Base-by-base conservation (phyloP, 371 early-diverging fungal species). In the Mucor circinelloides region DNA sequence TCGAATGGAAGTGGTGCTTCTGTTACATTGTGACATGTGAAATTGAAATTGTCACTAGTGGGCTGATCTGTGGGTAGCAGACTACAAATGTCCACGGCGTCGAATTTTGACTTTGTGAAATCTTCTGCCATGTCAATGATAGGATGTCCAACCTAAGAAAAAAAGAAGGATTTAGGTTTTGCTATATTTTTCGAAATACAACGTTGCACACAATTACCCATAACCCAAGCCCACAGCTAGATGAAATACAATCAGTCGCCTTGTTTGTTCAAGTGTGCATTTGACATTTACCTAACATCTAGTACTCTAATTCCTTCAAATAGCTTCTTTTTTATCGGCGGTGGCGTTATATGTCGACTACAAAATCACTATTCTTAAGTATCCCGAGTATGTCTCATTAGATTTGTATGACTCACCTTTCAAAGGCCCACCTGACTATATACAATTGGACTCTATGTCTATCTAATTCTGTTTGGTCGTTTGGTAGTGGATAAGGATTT, bases 221-320 rank as follows among this genome's bases (percentile, higher is more conserved):
- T 64, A 72, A 32, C n/a, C 72, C 68, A 57, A 68, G 68, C 8
- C 72, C 72, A 42, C 72, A 67, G 8, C 68, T 67, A 52, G 15
- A 32, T 17, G 17, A 12, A 46, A 13, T 48, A 50, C 19, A 42
- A 31, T 44, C 21, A 21, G 61, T 40, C 17, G 17, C 9, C 40
- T 40, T 8, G 34, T 9, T 9, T 40, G 40, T 40, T 40, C 17
- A 13, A 2, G 1, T 10, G 9, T 21, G 21, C 6, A 27, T 3
- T 27, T 2, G 15, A 2, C 10, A 54, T 38, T 68, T 72, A 72
- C 72, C 60, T 36, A 27, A 72, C 57, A 15, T 72, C 57, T 13
- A 72, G 42, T 12, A 67, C 72, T 15, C 30, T 32, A 38, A 63
- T 64, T 2, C 72, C 72, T 31, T 72, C 40, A 6, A 40, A 40